Percentiles rank a stretch among this genome's conserved stretches.
Evolutionary conservation across 306 rosid genomes (phyloP).

Genomic region (Cucurbita argyrosperma): DNA sequence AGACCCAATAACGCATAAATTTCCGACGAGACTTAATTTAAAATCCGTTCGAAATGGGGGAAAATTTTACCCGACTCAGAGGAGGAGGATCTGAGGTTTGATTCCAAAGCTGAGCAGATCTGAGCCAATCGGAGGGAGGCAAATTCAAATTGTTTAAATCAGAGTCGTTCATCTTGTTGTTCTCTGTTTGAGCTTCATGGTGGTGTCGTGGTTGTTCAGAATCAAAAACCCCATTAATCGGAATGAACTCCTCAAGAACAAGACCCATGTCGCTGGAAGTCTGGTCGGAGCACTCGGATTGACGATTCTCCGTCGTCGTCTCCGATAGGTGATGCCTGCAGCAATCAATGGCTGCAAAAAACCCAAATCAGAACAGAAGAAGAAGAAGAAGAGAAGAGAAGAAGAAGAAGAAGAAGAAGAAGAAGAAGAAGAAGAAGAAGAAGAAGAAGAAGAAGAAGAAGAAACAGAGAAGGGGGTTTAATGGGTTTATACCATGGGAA

Average conservation of each 20-base stretch:
- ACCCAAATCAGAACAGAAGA: background rate
- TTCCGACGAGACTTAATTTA: background rate
- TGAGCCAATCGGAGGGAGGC: conserved; percentile 78
- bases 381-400: background rate
- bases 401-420: background rate
- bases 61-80: conserved; percentile 29
- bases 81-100: conserved; percentile 30
- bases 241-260: conserved; percentile 76
- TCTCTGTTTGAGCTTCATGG: conserved; percentile 2
- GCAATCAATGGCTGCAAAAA: conserved; percentile 49
- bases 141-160: conserved; percentile 49
- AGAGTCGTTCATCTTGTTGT: background rate
- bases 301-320: conserved; percentile 44
- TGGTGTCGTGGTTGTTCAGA: conserved; percentile 5
- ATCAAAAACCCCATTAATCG: conserved; percentile 28
- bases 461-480: background rate
- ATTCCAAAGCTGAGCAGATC: conserved; percentile 85
- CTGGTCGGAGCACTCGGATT: conserved; percentile 73
- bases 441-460: background rate
- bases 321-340: conserved; percentile 44
- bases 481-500: conserved; percentile 33
- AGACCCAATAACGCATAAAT: background rate
- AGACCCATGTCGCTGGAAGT: conserved; percentile 39
- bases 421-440: background rate
- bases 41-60: background rate